Percentiles rank a stretch among this genome's conserved stretches.
Conservation (phyloP, 208 protist species). For the Porcisia hertigi region DNA sequence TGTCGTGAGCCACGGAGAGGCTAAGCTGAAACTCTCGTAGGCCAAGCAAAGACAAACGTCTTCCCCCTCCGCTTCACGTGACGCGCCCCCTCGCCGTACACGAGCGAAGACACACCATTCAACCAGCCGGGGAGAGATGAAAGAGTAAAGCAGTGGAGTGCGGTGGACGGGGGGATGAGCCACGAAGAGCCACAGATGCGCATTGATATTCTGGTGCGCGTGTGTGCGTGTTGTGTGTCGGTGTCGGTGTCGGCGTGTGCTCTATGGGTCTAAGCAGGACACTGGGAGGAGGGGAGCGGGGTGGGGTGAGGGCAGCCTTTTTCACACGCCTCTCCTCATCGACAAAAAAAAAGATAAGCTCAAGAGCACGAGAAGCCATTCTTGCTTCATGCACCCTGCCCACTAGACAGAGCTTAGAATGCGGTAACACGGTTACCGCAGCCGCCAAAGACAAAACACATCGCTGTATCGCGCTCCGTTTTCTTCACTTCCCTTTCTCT, state of each 20-base stretch:
- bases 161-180: not conserved
- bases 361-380: not conserved
- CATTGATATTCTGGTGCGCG: not conserved
- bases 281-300: not conserved
- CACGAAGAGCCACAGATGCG: not conserved
- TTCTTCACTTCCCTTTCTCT: not conserved
- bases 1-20: not conserved
- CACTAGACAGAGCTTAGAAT: slow-evolving; percentile 8
- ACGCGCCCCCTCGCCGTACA: not conserved
- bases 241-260: not conserved
- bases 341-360: not conserved
- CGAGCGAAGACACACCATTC: not conserved
- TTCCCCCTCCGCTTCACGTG: not conserved
- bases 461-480: not conserved
- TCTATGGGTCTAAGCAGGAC: not conserved
- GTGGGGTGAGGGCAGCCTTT: not conserved
- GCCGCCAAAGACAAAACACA: not conserved
- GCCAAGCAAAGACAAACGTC: not conserved
- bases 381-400: not conserved
- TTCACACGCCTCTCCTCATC: not conserved
- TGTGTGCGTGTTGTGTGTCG: not conserved
- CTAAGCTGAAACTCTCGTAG: not conserved
- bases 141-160: not conserved
- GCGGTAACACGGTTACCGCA: not conserved
- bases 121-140: not conserved